Evolutionary conservation across 1,139 yeast genomes (phyloP), one percentile per base, ranked within the genome.

Genomic region (Candida freyschussii): DNA sequence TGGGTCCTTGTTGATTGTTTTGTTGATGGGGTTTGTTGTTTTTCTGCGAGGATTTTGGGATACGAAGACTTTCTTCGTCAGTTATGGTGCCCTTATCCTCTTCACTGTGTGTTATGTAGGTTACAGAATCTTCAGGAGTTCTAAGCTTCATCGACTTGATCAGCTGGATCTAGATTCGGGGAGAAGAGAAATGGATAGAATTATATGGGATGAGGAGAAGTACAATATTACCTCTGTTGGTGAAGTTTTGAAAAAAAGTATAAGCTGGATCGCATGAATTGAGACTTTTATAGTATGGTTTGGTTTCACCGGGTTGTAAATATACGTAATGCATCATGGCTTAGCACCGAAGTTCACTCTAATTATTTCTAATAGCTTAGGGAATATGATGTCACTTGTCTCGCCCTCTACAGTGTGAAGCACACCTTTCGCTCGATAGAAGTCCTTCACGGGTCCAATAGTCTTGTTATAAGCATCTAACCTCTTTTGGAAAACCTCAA

Each of bases 311-410:
- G n/a, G n/a, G n/a, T n/a, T n/a, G n/a, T n/a, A n/a, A 19, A 8
- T 19, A 8, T 19, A 19, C 8, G 21, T 11, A 9, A 9, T 17
- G 27, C 23, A 8, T 19, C 24, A 9, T n/a, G n/a, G n/a, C n/a
- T n/a, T n/a, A n/a, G n/a, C 16, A 12, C 21, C 27, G 26, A 46
- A 46, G 17, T 45, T 43, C 5, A 52, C 47, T 36, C 54, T 33
- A 7, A 78, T 61, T 37, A 76, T 53, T 5, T 55, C 40, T 36
- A 62, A 56, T 27, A 86, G 59, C 54, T 86, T 69, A 1, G 96
- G 96, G 51, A 73, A 86, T 15, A 87, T 82, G 13, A 80, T 72
- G 56, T 87, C 95, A 2, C 94, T 82, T 2, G 94, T 78, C 41
- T 80, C 76, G 4, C 97, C 97, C 20, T 69, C 55, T 8, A 87